Evolutionary conservation across 129 eudicot genomes (phyloP).

Genomic region (Arctium minus): DNA sequence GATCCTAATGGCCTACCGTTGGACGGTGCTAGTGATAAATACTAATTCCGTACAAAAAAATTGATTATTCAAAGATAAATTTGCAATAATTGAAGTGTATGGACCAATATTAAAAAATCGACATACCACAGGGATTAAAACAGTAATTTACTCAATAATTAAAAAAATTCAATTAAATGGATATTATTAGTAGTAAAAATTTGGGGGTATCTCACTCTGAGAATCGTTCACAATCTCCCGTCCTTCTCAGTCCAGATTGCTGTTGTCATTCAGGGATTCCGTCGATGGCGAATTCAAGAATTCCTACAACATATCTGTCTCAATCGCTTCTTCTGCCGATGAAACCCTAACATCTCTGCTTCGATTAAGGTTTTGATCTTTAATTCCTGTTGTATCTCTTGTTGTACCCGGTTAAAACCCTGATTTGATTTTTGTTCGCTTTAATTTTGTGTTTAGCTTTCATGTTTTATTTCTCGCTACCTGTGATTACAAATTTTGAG

Average conservation of each 20-base stretch:
- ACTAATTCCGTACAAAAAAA: neutral
- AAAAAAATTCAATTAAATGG: neutral
- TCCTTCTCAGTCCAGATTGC: conserved; percentile 1
- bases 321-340: conserved; percentile 19
- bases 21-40: neutral
- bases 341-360: conserved; percentile 6
- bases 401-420: neutral
- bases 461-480: conserved; percentile 13
- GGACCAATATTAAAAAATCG: neutral
- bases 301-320: neutral
- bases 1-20: neutral
- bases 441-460: neutral
- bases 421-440: neutral
- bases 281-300: neutral
- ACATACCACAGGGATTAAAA: neutral
- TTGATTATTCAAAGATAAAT: neutral
- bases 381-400: neutral
- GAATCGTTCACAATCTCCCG: neutral
- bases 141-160: neutral
- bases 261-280: neutral
- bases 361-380: conserved; percentile 25
- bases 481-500: neutral
- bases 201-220: neutral
- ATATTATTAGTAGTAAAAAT: neutral
- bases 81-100: neutral